Base-by-base conservation (phyloP, 2,329 filamentous ascomycete species). In the Paecilomyces formosus region DNA sequence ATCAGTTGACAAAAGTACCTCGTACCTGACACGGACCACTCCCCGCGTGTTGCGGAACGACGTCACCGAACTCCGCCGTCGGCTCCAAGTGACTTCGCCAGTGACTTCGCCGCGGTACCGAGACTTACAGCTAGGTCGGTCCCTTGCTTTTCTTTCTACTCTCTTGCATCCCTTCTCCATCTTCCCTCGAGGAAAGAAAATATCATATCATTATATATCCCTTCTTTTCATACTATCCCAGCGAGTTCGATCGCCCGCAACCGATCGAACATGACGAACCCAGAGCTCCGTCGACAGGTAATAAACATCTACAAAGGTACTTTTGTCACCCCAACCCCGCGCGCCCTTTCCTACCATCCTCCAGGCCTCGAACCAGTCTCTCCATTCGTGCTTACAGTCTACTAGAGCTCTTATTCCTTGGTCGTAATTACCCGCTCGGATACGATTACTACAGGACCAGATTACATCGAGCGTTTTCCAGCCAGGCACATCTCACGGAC, bases 271-370 rank as follows among this genome's bases (percentile, higher is more conserved):
- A 74, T 74, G 69, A 72, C 76, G 60, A 87, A 83, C 63, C 75
- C 78, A 2, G 76, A 83, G 60, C 81, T 97, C 28, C 85, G 91
- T 57, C 81, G 84, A 60, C 85, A 94, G 70, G 92, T 96, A 53
- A 89, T 96, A 63, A 82, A 83, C 39, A 85, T 96, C 60, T 97
- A 96, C 79, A 97, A 96, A 85, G 89, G 91, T 90, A 70, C 3
- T 45, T 45, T 8, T 2, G 3, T 8, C 6, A n/a, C 15, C 5
- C n/a, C n/a, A 45, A 8, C 30, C 30, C 30, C 30, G 30, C 30
- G 8, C 30, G 30, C 8, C 30, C 30, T 9, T 31, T 8, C 30
- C 11, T 18, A n/a, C 33, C 33, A 5, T 15, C 15, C 35, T 18
- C n/a, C 15, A 45, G 15, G 4, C 8, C 15, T 45, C n/a, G 39